Base-by-base conservation (phyloP, 2,329 filamentous ascomycete species). In the Chalaropsis thielavioides region DNA sequence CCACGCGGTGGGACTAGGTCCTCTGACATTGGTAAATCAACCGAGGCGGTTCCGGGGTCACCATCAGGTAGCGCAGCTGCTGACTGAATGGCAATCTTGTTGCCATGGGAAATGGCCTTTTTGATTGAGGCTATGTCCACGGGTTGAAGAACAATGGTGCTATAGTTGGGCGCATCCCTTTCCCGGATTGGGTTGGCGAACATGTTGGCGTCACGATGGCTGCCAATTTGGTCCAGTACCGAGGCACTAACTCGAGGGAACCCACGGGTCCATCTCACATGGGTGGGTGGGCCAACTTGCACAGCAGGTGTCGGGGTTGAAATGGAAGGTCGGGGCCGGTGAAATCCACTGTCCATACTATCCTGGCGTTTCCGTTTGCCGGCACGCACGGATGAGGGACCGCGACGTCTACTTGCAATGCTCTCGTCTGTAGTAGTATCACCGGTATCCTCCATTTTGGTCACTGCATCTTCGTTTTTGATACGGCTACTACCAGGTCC, bases 1-100 rank as follows among this genome's bases (percentile, higher is more conserved):
- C 86, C 90, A 70, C 86, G 89, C 0, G 94, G 92, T 1, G 92
- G 90, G 1, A 92, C 80, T 31, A 96, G 79, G 66, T 96, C 90
- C 61, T 86, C 82, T 1, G 83, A 87, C 65, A 88, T 81, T 8
- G 88, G 84, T 6, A 92, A 76, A 79, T 81, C 83, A 22, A 88
- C 77, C 66, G 77, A 81, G 6, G 80, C 77, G 1, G 78, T 79
- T 54, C 78, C 80, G 3, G 81, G 78, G 63, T 86, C 84, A 17
- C 77, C 77, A 44, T 81, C 81, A 0, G 84, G 78, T 51, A 88
- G 82, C 62, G 79, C 80, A 7, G 78, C 78, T n/a, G 83, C 84
- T 63, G 80, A 81, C 68, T 83, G 82, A 0, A 79, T 77, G 0
- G 84, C 85, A 43, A 82, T 81, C 56, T 85, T 83, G 72, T 84